Percentiles rank a stretch among this genome's conserved stretches.
phyloP scores from a whole-genome alignment of 2,329 filamentous ascomycete species.

The Aspergillus luchuensis region DNA sequence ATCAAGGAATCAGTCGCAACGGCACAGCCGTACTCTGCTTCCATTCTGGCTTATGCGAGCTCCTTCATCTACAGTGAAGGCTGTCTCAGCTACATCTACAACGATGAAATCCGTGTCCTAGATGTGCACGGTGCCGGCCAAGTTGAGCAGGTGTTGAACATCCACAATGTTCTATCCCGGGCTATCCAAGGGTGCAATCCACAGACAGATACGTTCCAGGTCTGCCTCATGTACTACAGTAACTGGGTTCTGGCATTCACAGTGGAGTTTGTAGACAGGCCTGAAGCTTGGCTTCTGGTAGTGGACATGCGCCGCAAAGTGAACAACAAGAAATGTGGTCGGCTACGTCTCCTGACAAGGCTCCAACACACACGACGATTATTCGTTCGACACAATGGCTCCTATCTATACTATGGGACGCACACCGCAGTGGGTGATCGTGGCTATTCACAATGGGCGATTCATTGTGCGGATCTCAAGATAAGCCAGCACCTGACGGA shows the following conservation, averaged over 20 bases:
- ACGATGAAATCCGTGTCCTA: slow-evolving; percentile 59
- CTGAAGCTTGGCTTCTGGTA: slow-evolving; percentile 57
- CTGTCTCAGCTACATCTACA: slow-evolving; percentile 64
- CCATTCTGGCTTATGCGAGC: slow-evolving; percentile 61
- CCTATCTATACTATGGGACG: slow-evolving; percentile 68
- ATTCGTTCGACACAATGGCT: slow-evolving; percentile 66
- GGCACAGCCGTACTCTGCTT: slow-evolving; percentile 64
- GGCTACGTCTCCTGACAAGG: slow-evolving; percentile 46
- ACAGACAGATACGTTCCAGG: slow-evolving; percentile 45
- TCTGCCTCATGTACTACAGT: slow-evolving; percentile 60
- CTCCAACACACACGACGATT: slow-evolving; percentile 57
- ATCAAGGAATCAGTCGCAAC: slow-evolving; percentile 61
- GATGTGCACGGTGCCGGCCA: slow-evolving; percentile 55
- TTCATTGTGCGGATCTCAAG: slow-evolving; percentile 57
- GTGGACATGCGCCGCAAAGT: slow-evolving; percentile 44
- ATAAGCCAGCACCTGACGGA: slow-evolving; percentile 44
- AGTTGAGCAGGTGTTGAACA: slow-evolving; percentile 60
- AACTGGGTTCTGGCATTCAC: slow-evolving; percentile 61
- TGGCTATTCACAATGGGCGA: slow-evolving; percentile 64
- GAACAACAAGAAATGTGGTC: slow-evolving; percentile 25
- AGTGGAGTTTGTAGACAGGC: slow-evolving; percentile 49
- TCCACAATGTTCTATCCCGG: slow-evolving; percentile 46
- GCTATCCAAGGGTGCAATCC: slow-evolving; percentile 37
- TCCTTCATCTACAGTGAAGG: slow-evolving; percentile 66
- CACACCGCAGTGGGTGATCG: slow-evolving; percentile 58